These are phyloP conservation scores for Sarocladium brachiariae DNA, from an alignment of 2,329 filamentous ascomycete species.

Conservation along the genomic window DNA sequence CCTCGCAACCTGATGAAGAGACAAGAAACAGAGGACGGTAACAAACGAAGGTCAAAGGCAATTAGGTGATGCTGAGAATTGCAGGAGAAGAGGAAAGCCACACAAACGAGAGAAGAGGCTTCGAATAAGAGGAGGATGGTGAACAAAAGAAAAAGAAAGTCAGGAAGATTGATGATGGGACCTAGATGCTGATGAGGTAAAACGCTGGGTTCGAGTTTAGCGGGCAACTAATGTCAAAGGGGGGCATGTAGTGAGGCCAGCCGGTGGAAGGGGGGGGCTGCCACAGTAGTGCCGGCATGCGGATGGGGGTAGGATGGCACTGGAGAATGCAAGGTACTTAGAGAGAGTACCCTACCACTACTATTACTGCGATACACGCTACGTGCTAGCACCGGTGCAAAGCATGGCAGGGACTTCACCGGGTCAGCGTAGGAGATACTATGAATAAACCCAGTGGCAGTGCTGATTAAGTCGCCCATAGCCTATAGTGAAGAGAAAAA, in stretches of 20 bases:
- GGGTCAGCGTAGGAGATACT: background rate
- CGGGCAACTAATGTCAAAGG: background rate
- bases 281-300: too few relatives aligned
- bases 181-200: conserved; percentile 2
- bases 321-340: too few relatives aligned
- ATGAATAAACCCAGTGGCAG: background rate
- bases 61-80: conserved; percentile 9
- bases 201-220: background rate
- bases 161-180: conserved; percentile 10
- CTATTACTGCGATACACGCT: too few relatives aligned
- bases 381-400: too few relatives aligned
- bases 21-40: conserved; percentile 1
- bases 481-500: too few relatives aligned
- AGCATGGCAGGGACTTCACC: too few relatives aligned
- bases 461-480: too few relatives aligned
- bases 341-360: too few relatives aligned
- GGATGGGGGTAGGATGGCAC: too few relatives aligned
- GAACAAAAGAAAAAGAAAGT: conserved; percentile 15
- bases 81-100: conserved; percentile 11
- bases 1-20: conserved; percentile 4
- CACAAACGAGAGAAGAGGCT: conserved; percentile 17
- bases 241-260: background rate
- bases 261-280: background rate
- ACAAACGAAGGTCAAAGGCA: conserved; percentile 8
- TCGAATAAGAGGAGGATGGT: conserved; percentile 11